Base-by-base conservation (phyloP, 176 grass and related monocot genomes). In the Microstegium vimineum region DNA sequence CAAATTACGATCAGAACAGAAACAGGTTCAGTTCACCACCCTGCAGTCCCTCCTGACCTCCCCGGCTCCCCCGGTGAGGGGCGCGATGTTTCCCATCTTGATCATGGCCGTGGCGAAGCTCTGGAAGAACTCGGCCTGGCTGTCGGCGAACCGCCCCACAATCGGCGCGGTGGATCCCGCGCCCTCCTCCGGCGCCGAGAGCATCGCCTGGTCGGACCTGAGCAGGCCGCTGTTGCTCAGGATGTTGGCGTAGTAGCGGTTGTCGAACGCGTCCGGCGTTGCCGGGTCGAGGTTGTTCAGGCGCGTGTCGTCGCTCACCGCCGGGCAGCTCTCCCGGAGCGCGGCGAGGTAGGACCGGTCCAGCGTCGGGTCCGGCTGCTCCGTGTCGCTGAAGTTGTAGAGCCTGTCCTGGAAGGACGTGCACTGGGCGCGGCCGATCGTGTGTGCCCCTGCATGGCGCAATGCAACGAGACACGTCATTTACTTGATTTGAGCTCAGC, bases 11-110 rank as follows among this genome's bases (percentile, higher is more conserved):
- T 16, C 7, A n/a, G 5, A 9, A 41, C 5, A 69, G 2, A 14
- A 60, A 46, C 66, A 87, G 8, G 33, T 77, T 6, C 81, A 25
- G 77, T 94, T 94, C 16, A 94, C 80, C 78, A 72, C 71, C 51
- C 83, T 94, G 85, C 94, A 97, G 31, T 87, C 84, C 38, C 22
- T 87, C 83, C 94, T 92, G 59, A 94, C 83, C 85, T 97, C 87
- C 8, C 92, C 90, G 16, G 65, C 17, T 51, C 28, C 80, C 59
- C 92, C 92, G 0, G 94, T 90, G 4, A 90, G 45, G 1, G 90
- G 76, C 49, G 40, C 36, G 51, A 94, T 92, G 84, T 92, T 97
- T 1, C 90, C 92, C 94, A 98, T 98, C 62, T 91, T 95, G 86
- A 88, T 86, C 92, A 98, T 98, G 8, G 86, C 88, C 4, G 51